Base-by-base conservation (phyloP, 2,329 filamentous ascomycete genomes). In the Fusarium dlaminii region DNA sequence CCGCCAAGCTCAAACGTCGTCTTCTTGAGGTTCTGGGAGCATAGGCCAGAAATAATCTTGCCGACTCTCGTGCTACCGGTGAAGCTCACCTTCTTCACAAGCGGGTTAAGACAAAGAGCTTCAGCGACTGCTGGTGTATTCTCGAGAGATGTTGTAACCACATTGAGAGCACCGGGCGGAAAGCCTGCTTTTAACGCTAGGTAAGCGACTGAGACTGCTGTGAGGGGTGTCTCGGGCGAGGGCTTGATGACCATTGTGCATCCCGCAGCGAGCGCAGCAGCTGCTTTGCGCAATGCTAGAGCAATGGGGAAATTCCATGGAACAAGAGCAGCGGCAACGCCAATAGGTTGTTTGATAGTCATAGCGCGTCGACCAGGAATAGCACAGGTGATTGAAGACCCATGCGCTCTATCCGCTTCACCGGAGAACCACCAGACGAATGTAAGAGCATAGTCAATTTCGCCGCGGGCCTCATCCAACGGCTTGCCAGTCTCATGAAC, bases 231-330 rank as follows among this genome's bases (percentile, higher is more conserved):
- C 80, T 94, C 91, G 0, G 91, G 92, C 6, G 89, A 91, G 2
- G 92, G 91, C 81, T 94, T 94, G 22, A 89, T 86, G 5, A 95
- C 85, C 89, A 95, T 93, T 3, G 92, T 93, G 80, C 92, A 94
- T 20, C 92, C 93, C 12, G 92, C 92, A n/a, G 92, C 93, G 24
- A 94, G 83, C 1, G 89, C 90, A 0, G 90, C 83, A 1, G 80
- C 83, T 8, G 83, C 81, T 67, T 87, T 87, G 14, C 85, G 79
- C 20, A 86, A 80, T 18, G 87, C 81, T 81, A 90, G 86, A 15
- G 86, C 87, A 22, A 86, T 79, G 8, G 87, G 87, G 70, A 92
- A 93, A 80, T 93, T 92, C 90, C 90, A 83, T 0, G 82, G 81
- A 6, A 83, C 79, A 11, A 83, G 73, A 24, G 80, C 81, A 3